These are phyloP conservation scores for Tetraselmis chui DNA, from an alignment of 139 green algal genomes.

Conservation along the genomic window DNA sequence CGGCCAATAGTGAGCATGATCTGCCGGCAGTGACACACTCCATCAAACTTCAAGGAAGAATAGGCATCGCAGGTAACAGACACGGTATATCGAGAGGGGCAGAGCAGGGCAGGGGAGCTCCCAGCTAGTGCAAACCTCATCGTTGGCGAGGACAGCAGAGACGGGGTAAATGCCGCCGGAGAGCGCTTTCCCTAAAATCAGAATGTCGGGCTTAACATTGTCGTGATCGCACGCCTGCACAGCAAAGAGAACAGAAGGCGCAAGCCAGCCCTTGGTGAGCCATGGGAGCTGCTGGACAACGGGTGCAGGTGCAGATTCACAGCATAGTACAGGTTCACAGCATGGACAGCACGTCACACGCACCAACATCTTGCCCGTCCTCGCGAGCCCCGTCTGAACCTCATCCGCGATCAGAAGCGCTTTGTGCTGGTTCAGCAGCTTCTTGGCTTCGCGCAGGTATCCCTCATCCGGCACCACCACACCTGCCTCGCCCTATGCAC, in stretches of 20 bases:
- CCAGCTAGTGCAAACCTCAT: conserved; percentile 55
- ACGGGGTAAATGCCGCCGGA: conserved; percentile 86
- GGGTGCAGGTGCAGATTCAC: too few species aligned
- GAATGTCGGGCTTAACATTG: conserved; percentile 79
- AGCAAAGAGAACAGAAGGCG: too few species aligned
- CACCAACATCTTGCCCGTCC: background rate
- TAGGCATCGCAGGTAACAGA: too few species aligned
- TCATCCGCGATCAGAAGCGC: conserved; percentile 92
- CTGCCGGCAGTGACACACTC: too few species aligned
- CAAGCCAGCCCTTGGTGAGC: too few species aligned
- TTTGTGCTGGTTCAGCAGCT: conserved; percentile 78
- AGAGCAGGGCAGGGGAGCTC: too few species aligned
- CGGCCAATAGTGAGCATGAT: conserved; percentile 81
- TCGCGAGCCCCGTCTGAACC: conserved; percentile 46
- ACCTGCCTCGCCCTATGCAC: conserved; percentile 73
- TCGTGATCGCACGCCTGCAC: conserved; percentile 78
- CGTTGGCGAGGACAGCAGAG: conserved; percentile 76
- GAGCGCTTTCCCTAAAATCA: conserved; percentile 88
- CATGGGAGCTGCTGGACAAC: too few species aligned
- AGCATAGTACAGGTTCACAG: too few species aligned
- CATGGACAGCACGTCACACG: too few species aligned
- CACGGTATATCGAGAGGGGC: too few species aligned
- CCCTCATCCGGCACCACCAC: conserved; percentile 87
- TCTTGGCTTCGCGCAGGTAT: conserved; percentile 69
- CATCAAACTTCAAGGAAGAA: too few species aligned